A percentile compares a stretch with the other conserved stretches of the same genome.
These are phyloP conservation scores for Yarrowia sp. DNA, from an alignment of 805 yeast genomes.

Conservation along the genomic window DNA sequence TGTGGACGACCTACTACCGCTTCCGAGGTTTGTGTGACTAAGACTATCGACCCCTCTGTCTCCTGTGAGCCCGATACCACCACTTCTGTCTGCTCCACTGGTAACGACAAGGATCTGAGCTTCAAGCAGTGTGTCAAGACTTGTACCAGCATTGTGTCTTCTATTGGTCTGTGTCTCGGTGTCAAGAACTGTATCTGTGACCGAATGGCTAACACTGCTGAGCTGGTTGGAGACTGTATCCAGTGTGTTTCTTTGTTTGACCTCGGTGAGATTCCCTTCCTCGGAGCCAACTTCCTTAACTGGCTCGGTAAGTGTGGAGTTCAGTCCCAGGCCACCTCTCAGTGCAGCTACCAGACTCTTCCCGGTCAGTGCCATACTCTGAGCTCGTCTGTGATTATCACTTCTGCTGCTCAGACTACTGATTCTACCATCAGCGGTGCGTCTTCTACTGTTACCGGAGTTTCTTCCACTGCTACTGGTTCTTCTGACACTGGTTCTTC, in stretches of 20 bases:
- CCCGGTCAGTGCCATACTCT: neutral
- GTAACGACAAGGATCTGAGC: neutral
- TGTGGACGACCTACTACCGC: constrained; percentile 7
- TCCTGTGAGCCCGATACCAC: constrained; percentile 16
- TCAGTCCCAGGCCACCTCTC: neutral
- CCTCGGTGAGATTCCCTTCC: neutral
- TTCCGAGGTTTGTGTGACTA: neutral
- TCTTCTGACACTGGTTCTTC: neutral
- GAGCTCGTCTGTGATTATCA: neutral
- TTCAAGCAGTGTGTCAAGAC: neutral
- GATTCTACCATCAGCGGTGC: neutral
- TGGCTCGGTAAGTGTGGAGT: neutral
- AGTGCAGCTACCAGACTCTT: neutral
- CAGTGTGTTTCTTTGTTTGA: constrained; percentile 1
- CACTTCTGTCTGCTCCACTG: neutral
- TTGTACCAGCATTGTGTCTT: neutral
- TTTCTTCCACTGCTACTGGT: too few species aligned
- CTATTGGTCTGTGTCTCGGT: constrained; percentile 2
- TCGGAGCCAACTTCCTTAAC: constrained; percentile 8
- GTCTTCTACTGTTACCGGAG: neutral
- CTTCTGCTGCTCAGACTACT: neutral
- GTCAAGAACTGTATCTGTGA: neutral
- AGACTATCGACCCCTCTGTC: neutral
- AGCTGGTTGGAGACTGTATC: neutral
- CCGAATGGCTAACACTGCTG: neutral